phyloP scores from a whole-genome alignment of 208 protist genomes.

The Leishmania lainsoni region DNA sequence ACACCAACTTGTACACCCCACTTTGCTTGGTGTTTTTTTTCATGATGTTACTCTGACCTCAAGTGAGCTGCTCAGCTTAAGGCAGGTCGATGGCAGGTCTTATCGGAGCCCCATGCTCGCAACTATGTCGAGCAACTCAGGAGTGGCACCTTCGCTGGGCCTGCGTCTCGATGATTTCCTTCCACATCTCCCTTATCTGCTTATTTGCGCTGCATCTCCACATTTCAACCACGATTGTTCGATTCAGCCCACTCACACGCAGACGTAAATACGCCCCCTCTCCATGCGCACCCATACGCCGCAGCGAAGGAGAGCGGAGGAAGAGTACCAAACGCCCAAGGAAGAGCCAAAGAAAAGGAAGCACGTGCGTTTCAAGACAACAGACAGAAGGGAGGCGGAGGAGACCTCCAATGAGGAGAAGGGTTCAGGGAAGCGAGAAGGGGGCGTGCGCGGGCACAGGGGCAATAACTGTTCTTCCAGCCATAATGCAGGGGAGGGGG shows the following conservation, averaged over 20 bases:
- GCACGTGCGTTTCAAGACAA: neutral
- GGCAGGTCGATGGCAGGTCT: neutral
- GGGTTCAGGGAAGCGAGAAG: neutral
- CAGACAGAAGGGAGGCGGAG: neutral
- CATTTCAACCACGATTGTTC: neutral
- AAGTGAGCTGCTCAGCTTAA: neutral
- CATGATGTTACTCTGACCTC: neutral
- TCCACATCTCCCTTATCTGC: neutral
- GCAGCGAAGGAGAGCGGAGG: neutral
- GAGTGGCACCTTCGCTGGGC: neutral
- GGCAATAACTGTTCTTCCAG: too few relatives aligned
- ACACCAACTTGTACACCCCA: neutral
- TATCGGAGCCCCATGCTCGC: neutral
- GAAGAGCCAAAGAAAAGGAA: neutral
- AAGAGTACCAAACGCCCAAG: neutral
- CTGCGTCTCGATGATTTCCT: neutral
- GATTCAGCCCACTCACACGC: neutral
- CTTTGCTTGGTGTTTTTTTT: too few relatives aligned
- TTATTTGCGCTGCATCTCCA: neutral
- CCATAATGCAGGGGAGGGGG: too few relatives aligned
- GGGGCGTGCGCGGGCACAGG: too few relatives aligned
- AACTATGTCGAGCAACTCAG: neutral
- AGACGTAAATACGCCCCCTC: neutral
- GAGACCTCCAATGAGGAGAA: neutral
- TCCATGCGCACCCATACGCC: neutral